Evolutionary conservation across 2,329 filamentous ascomycete species (phyloP).

Genomic region (Geosmithia flava): DNA sequence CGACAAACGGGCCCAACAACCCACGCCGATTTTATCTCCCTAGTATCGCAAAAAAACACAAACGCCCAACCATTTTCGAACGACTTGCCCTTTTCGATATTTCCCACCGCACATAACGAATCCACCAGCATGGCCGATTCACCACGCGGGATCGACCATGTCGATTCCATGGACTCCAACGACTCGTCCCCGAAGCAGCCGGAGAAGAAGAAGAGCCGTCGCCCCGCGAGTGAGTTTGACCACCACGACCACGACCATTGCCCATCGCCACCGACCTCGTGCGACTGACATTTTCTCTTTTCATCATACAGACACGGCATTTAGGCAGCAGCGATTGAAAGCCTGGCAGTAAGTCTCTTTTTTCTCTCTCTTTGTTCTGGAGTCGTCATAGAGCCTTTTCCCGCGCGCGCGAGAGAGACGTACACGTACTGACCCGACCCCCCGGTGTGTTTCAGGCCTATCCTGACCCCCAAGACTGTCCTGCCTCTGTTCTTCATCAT

Average conservation of each 20-base stretch:
- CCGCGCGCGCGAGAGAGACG: too few relatives aligned
- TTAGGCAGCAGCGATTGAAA: constrained; percentile 91
- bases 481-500: constrained; percentile 84
- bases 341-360: constrained; percentile 77
- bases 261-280: constrained; percentile 3
- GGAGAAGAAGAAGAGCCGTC: constrained; percentile 82
- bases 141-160: constrained; percentile 27
- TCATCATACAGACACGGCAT: constrained; percentile 65
- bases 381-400: neutral
- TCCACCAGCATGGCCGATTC: constrained; percentile 32
- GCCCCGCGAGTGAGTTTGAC: constrained; percentile 63
- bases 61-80: too few relatives aligned
- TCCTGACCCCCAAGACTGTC: constrained; percentile 88
- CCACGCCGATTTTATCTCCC: too few relatives aligned
- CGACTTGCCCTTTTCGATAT: too few relatives aligned
- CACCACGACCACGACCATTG: neutral
- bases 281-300: neutral
- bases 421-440: neutral
- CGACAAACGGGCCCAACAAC: too few relatives aligned
- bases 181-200: constrained; percentile 37
- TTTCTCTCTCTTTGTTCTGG: neutral
- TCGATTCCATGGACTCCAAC: constrained; percentile 42
- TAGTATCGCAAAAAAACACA: too few relatives aligned
- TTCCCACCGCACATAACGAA: too few relatives aligned
- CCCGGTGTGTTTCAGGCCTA: constrained; percentile 48